Evolutionary conservation across 1,284 basidiomycete species (phyloP).

Genomic region (Cryptococcus deneoformans): DNA sequence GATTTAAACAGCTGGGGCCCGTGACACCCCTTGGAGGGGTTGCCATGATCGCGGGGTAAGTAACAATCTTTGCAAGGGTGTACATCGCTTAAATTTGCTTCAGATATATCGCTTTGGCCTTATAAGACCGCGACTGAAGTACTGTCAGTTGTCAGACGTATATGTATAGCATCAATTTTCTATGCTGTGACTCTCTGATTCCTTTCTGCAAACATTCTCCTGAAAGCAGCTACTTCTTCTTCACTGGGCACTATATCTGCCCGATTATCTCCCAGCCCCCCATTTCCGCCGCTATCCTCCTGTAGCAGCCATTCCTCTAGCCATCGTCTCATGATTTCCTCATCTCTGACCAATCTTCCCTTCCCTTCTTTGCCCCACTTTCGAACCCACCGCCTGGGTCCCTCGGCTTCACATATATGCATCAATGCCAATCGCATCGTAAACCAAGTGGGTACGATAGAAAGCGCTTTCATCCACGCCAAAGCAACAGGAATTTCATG

Average conservation of each 20-base stretch:
- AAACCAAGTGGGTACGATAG: slow-evolving; percentile 55
- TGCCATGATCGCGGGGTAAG: slow-evolving; percentile 75
- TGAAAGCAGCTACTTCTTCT: slow-evolving; percentile 26
- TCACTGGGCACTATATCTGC: slow-evolving; percentile 54
- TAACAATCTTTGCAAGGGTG: slow-evolving; percentile 1
- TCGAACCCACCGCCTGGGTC: slow-evolving; percentile 60
- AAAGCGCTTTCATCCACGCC: slow-evolving; percentile 70
- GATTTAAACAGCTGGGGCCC: slow-evolving; percentile 62
- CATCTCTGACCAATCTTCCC: slow-evolving; percentile 47
- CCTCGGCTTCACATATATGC: slow-evolving; percentile 66
- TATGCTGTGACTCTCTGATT: slow-evolving; percentile 10
- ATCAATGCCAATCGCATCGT: slow-evolving; percentile 65
- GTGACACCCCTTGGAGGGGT: slow-evolving; percentile 71
- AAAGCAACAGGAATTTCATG: slow-evolving; percentile 66
- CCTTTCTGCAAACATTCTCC: slow-evolving; percentile 14
- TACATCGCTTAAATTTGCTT: too few species aligned
- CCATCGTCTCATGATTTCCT: slow-evolving; percentile 60
- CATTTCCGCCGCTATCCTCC: neutral
- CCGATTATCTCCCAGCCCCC: neutral
- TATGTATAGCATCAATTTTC: neutral
- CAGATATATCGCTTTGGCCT: too few species aligned
- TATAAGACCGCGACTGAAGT: too few species aligned
- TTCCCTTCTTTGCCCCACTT: slow-evolving; percentile 42
- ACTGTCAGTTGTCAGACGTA: too few species aligned
- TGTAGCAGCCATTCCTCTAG: slow-evolving; percentile 62